Base-by-base conservation (phyloP, 2,329 filamentous ascomycete genomes). In the Phaeosphaeria sp. region DNA sequence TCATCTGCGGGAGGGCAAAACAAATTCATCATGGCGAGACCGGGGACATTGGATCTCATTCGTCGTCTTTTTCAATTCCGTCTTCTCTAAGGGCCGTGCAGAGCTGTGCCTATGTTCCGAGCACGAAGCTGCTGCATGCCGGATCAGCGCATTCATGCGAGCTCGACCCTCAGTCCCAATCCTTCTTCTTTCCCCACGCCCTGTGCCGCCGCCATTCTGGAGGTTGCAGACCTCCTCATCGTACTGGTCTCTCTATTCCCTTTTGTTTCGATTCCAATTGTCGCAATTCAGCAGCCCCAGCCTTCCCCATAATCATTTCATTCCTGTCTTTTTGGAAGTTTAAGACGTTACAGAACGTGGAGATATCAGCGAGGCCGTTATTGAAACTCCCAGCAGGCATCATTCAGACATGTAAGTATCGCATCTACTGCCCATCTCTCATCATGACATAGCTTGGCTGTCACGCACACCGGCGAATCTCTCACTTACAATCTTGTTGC, bases 81-180 rank as follows among this genome's bases (percentile, higher is more conserved):
- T 60, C 61, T 69, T 67, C 67, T 65, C 66, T 70, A 59, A 67
- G 65, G 66, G 60, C 72, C 64, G 61, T 71, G 66, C 70, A 57
- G 61, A 61, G 51, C 68, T 71, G 57, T 74, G 67, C 66, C 58
- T 64, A 63, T 60, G 60, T 65, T 59, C 65, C 64, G 56, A 59
- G 53, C 51, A 53, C 63, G 49, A 60, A 63, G 61, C 57, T 66
- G 65, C 51, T 72, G 69, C 71, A 71, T 67, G 64, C 67, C 61
- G 68, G 71, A 73, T 73, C 72, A 66, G 63, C 67, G 68, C 65
- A 60, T 69, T 67, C 69, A 72, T 73, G 68, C 64, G 67, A 69
- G 61, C 55, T 63, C 60, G 59, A 67, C 64, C 60, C 59, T 65
- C 59, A 49, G 64, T 60, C 65, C 67, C 61, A 53, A 60, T 61